A percentile compares a stretch with the other conserved stretches of the same genome.
phyloP scores from a whole-genome alignment of 306 rosid genomes.

The Cucumis melo region DNA sequence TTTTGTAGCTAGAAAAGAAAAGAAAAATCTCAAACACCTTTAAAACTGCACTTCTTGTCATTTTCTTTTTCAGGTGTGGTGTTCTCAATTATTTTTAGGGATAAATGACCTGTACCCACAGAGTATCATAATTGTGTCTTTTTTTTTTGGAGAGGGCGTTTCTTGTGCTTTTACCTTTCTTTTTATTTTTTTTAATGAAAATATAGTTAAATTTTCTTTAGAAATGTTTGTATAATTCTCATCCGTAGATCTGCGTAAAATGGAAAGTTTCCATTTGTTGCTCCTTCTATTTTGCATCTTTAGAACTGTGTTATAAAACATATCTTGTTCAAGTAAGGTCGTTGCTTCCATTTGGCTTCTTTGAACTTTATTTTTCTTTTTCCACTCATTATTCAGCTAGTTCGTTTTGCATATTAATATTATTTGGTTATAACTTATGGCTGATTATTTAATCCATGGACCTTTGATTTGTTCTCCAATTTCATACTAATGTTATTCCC shows the following conservation, averaged over 20 bases:
- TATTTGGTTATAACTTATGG: background rate
- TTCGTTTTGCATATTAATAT: background rate
- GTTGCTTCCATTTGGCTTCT: background rate
- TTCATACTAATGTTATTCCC: background rate
- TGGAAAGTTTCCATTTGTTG: background rate
- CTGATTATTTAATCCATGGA: background rate
- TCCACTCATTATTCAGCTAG: background rate
- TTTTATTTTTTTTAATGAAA: background rate
- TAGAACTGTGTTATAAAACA: no score
- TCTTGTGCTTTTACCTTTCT: background rate
- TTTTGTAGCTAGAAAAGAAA: background rate
- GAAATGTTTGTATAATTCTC: background rate
- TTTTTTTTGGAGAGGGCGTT: background rate
- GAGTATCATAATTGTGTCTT: background rate
- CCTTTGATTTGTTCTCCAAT: background rate
- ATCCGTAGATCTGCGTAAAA: background rate
- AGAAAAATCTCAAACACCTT: background rate
- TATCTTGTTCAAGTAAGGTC: no score
- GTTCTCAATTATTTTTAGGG: background rate
- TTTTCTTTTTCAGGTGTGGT: background rate
- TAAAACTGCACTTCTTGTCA: background rate
- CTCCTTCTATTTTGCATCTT: background rate
- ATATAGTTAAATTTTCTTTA: background rate
- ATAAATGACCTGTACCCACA: background rate
- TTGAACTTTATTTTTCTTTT: background rate